Evolutionary conservation across 2,329 filamentous ascomycete genomes (phyloP).

Genomic region (Talaromyces sp.): DNA sequence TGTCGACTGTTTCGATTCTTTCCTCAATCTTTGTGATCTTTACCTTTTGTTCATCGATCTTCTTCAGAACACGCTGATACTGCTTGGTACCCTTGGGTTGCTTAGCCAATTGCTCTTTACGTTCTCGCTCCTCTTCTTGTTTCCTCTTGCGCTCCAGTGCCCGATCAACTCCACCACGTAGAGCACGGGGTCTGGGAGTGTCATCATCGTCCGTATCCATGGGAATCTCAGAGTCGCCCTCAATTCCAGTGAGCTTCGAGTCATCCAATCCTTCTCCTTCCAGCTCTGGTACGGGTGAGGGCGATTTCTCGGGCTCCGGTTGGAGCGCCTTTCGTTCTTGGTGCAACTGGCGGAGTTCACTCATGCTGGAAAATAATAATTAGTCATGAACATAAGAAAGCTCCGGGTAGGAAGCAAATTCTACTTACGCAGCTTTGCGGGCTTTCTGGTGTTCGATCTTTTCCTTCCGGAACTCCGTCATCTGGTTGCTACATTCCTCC

Average conservation of each 20-base stretch:
- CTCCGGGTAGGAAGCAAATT: background rate
- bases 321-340: conserved; percentile 52
- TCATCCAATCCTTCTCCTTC: conserved; percentile 40
- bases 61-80: conserved; percentile 82
- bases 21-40: conserved; percentile 80
- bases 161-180: conserved; percentile 67
- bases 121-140: conserved; percentile 69
- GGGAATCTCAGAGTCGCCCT: conserved; percentile 66
- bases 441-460: conserved; percentile 91
- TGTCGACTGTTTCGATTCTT: conserved; percentile 81
- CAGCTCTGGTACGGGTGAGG: conserved; percentile 46
- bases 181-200: conserved; percentile 56
- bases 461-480: conserved; percentile 93
- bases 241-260: conserved; percentile 46
- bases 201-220: conserved; percentile 73
- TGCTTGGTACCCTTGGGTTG: conserved; percentile 81
- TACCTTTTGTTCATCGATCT: conserved; percentile 85
- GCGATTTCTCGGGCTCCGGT: conserved; percentile 49
- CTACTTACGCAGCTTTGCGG: conserved; percentile 63
- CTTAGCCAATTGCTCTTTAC: conserved; percentile 67
- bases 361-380: conserved; percentile 33
- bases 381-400: conserved; percentile 15
- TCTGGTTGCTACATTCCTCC: conserved; percentile 87
- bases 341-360: conserved; percentile 50
- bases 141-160: conserved; percentile 77